Evolutionary conservation across 73 alveolate species (phyloP), one percentile per base, ranked within the genome.

Genomic region (Chromera velia): DNA sequence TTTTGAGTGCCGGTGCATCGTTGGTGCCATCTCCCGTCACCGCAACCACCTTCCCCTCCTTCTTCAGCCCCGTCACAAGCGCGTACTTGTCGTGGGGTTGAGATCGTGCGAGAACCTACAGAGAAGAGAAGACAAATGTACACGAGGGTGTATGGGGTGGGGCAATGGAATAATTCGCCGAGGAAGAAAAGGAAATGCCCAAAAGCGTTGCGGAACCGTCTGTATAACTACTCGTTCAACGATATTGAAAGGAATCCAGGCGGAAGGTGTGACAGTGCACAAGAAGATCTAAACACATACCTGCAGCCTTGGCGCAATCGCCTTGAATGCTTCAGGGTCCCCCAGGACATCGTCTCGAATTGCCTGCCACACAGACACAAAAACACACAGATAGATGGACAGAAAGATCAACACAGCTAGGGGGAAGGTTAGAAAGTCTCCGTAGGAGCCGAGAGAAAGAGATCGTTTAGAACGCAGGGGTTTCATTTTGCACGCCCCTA

Each of bases 21-120:
- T 86, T 86, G 13, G 91, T 86, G 29, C 91, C 91, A 81, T 81
- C 88, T 0, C 91, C 91, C 17, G 89, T 87, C 31, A 80, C 90
- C 19, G 92, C 91, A 0, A 86, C 91, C 32, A 82, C 79, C 80
- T 86, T 86, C 0, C 94, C 96, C 73, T 88, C 71, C 29, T 87
- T 92, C 80, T 85, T 92, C 46, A 93, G 87, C 68, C 97, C 98
- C 19, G 90, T 87, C 0, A 91, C 96, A 29, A 93, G 88, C 48
- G 94, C 87, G 81, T 93, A 93, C 73, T 93, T 93, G 81, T 93
- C 97, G 70, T 89, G 89, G 19, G 98, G 98, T 69, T 93, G 90
- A 47, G 94, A 85, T 72, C 98, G 85, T n/a, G 97, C 98, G 85
- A 94, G 77, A 1, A 94, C 96, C 62, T 81, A 76, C 27, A 91